Evolutionary conservation across 2,329 filamentous ascomycete species (phyloP).

Genomic region (Parafenestella ontariensis): DNA sequence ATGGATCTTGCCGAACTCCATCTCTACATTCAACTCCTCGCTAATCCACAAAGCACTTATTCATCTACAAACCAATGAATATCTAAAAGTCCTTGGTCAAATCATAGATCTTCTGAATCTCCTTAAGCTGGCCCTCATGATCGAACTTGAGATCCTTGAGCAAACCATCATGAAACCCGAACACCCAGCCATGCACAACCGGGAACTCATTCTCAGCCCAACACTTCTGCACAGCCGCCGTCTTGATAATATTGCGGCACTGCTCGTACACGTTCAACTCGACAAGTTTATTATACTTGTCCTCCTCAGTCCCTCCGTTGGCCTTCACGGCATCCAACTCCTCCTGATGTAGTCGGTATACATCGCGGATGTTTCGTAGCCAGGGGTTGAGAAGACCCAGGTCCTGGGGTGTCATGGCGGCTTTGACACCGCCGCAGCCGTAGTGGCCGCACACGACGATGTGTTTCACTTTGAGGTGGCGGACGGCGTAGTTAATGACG

Average conservation of each 20-base stretch:
- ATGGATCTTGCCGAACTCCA: neutral
- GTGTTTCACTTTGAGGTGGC: constrained; percentile 65
- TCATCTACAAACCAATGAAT: neutral
- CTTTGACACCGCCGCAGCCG: constrained; percentile 70
- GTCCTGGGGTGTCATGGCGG: constrained; percentile 69
- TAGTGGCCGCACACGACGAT: constrained; percentile 75
- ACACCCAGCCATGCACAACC: constrained; percentile 77
- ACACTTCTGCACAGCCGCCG: constrained; percentile 63
- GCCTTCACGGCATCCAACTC: constrained; percentile 64
- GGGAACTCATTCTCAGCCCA: constrained; percentile 70
- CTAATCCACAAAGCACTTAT: constrained; percentile 5
- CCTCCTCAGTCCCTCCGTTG: constrained; percentile 26
- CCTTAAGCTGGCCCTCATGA: constrained; percentile 62
- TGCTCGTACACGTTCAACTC: constrained; percentile 50
- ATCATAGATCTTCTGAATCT: constrained; percentile 72
- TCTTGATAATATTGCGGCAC: constrained; percentile 50
- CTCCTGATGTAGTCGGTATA: constrained; percentile 73
- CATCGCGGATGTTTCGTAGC: constrained; percentile 76
- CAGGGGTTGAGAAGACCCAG: constrained; percentile 75
- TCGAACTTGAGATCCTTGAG: constrained; percentile 70
- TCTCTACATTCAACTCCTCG: constrained; percentile 8
- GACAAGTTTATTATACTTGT: constrained; percentile 45
- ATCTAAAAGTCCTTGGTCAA: constrained; percentile 29
- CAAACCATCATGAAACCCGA: constrained; percentile 71
- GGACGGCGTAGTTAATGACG: constrained; percentile 51